Evolutionary conservation across 768 basidiomycete genomes (phyloP).

Genomic region (Suillus weaverae): DNA sequence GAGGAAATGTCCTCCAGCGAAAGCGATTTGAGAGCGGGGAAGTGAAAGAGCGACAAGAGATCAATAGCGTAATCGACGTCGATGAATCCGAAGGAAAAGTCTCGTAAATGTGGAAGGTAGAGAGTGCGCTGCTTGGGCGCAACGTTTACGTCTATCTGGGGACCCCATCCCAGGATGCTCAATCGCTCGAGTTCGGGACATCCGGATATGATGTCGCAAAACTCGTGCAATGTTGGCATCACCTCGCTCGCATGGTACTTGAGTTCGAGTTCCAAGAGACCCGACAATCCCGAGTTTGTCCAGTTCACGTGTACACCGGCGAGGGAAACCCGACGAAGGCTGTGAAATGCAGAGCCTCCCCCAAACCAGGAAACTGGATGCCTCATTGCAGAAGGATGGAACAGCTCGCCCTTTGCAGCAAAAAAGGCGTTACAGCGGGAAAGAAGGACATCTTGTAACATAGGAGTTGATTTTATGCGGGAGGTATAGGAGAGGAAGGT

Average conservation of each 20-base stretch:
- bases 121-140: constrained; percentile 17
- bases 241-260: constrained; percentile 58
- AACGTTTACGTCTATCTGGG: constrained; percentile 27
- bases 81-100: constrained; percentile 45
- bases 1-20: constrained; percentile 48
- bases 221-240: constrained; percentile 51
- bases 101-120: constrained; percentile 30
- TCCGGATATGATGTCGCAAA: constrained; percentile 40
- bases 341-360: constrained; percentile 29
- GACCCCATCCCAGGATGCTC: constrained; percentile 55
- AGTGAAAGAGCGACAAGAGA: constrained; percentile 38
- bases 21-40: constrained; percentile 40
- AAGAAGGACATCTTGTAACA: constrained; percentile 43
- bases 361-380: constrained; percentile 44
- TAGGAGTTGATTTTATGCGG: constrained; percentile 33
- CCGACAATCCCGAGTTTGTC: constrained; percentile 39
- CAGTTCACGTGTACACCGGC: constrained; percentile 63
- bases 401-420: constrained; percentile 42
- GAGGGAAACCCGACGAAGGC: constrained; percentile 44
- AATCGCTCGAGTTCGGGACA: constrained; percentile 43
- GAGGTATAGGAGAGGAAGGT: constrained; percentile 47
- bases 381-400: constrained; percentile 43
- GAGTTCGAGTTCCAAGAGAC: constrained; percentile 49
- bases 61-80: constrained; percentile 40
- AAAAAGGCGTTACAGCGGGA: constrained; percentile 62